These are phyloP conservation scores for Lichtheimia ramosa DNA, from an alignment of 371 early-diverging fungal genomes.

Conservation along the genomic window DNA sequence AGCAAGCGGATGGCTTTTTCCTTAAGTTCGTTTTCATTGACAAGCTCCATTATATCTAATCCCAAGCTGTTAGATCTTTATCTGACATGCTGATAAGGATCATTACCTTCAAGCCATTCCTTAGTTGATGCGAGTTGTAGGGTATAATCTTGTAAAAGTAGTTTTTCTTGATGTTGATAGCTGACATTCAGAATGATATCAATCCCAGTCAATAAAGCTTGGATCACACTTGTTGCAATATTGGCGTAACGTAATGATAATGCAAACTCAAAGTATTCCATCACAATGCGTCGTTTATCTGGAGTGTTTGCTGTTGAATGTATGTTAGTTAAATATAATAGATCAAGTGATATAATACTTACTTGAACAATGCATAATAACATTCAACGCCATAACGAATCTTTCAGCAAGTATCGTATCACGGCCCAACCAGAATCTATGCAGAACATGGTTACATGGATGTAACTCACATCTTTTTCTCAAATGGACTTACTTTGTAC, in stretches of 20 bases:
- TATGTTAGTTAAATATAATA: conserved; percentile 11
- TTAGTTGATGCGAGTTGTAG: conserved; percentile 29
- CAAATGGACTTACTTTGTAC: conserved; percentile 23
- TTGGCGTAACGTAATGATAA: conserved; percentile 35
- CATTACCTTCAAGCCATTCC: conserved; percentile 43
- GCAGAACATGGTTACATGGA: conserved; percentile 3
- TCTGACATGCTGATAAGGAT: not conserved
- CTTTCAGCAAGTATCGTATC: conserved; percentile 31
- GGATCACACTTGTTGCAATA: conserved; percentile 18
- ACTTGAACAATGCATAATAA: conserved; percentile 48
- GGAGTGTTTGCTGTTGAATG: conserved; percentile 35
- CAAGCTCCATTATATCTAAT: conserved; percentile 13
- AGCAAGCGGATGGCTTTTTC: conserved; percentile 11
- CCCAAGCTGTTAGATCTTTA: not conserved
- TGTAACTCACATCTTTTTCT: not conserved
- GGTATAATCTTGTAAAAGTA: conserved; percentile 30
- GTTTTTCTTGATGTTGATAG: conserved; percentile 30
- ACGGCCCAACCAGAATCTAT: conserved; percentile 37
- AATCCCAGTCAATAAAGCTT: conserved; percentile 38
- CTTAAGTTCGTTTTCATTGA: conserved; percentile 15
- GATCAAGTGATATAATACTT: conserved; percentile 39
- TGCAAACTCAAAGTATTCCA: conserved; percentile 48
- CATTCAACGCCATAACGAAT: conserved; percentile 45
- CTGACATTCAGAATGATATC: conserved; percentile 32
- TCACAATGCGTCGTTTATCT: conserved; percentile 40